A percentile compares a stretch with the other conserved stretches of the same genome.
phyloP scores from a whole-genome alignment of 1,284 basidiomycete genomes.

The Phellinidium pouzarii region DNA sequence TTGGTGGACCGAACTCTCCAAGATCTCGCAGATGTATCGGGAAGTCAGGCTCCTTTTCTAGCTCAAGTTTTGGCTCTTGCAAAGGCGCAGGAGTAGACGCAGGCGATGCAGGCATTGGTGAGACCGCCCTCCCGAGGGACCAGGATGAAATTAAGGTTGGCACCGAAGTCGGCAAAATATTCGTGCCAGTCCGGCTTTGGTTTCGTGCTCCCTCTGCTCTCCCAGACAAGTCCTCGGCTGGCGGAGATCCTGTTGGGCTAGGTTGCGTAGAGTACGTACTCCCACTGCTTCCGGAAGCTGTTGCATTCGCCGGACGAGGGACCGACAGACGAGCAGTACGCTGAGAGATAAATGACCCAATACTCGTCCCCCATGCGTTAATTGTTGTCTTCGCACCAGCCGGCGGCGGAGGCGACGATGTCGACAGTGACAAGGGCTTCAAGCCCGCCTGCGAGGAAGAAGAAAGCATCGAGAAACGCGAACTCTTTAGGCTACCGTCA shows the following conservation, averaged over 20 bases:
- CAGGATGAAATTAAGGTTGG: slow-evolving; percentile 14
- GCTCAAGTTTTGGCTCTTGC: not conserved
- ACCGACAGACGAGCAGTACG: slow-evolving; percentile 34
- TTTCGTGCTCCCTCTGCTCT: not conserved
- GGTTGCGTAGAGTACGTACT: not conserved
- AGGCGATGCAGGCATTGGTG: slow-evolving; percentile 1
- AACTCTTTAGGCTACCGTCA: slow-evolving; percentile 4
- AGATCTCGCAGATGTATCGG: slow-evolving; percentile 5
- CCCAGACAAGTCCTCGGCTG: not conserved
- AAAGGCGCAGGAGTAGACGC: not conserved
- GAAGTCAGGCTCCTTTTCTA: not conserved
- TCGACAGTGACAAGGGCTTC: slow-evolving; percentile 28
- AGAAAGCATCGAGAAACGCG: slow-evolving; percentile 23
- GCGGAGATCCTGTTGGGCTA: not conserved
- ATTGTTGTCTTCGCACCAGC: slow-evolving; percentile 32
- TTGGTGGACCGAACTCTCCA: slow-evolving; percentile 6
- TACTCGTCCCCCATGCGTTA: slow-evolving; percentile 47
- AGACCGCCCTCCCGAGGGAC: slow-evolving; percentile 8
- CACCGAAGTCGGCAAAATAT: not conserved
- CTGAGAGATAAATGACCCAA: slow-evolving; percentile 54
- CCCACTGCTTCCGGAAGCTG: not conserved
- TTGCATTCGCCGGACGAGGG: slow-evolving; percentile 12
- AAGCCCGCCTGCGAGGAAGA: slow-evolving; percentile 18
- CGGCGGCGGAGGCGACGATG: slow-evolving; percentile 26
- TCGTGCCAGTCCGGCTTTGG: not conserved